Base-by-base conservation (phyloP, 2,329 filamentous ascomycete genomes). In the Helotiales sp. region DNA sequence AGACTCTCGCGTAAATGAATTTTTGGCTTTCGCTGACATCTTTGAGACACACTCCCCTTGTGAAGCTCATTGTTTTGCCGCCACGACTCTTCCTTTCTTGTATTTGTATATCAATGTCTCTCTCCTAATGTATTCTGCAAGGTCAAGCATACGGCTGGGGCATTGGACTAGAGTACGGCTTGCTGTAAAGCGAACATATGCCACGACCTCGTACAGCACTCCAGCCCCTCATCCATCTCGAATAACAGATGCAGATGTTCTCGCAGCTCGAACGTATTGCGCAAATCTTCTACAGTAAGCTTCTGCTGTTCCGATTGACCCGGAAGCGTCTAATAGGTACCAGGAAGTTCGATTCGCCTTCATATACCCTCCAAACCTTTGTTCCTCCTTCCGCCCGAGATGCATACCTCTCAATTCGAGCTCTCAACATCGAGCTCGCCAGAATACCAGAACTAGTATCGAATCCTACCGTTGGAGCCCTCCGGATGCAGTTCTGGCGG, bases 401-500 rank as follows among this genome's bases (percentile, higher is more conserved):
- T 79, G 91, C 93, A 72, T 97, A 98, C 80, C 87, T 97, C 73
- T 93, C 94, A 67, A 88, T 99, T 66, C 92, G 95, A 70, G 91
- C 94, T 60, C 89, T 99, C 79, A 99, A 99, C 77, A 86, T 98
- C 75, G 95, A 97, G 79, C 87, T 97, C 68, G 92, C 95, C 52
- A 88, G 92, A 65, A 91, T 98, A 69, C 93, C 96, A 65, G 95
- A 98, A 80, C 89, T 92, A 13, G 94, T 96, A 22, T 96, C 92
- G 55, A 96, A 91, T 68, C 88, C 92, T n/a, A 91, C 90, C 3
- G 92, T 98, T 68, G 95, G 93, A 59, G 85, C 90, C 61, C 89
- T 98, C 85, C 93, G 96, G 71, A 90, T 97, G 80, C 93, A 97
- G 78, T 98, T 98, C 83, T 98, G 96, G 92, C 88, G 92, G 59